Percentiles rank a stretch among this genome's conserved stretches.
These are phyloP conservation scores for Aspergillus japonicus DNA, from an alignment of 2,329 filamentous ascomycete species.

Conservation along the genomic window DNA sequence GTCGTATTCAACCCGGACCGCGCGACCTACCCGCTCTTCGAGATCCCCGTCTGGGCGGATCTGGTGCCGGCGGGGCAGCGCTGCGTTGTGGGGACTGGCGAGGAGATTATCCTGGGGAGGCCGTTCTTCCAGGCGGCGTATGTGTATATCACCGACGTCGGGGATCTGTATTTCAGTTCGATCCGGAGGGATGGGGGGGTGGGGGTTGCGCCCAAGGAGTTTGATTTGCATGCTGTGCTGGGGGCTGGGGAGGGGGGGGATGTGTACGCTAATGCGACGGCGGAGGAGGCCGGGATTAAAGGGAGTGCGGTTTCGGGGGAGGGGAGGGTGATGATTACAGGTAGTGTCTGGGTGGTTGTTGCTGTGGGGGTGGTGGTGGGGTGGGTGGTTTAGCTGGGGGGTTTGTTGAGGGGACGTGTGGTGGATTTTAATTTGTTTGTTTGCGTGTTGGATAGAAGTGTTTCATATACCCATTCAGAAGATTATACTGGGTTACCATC, in stretches of 20 bases:
- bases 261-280: neutral
- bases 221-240: neutral
- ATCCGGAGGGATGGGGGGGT: neutral
- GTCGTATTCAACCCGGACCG: neutral
- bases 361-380: neutral
- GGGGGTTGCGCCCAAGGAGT: neutral
- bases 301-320: neutral
- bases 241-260: neutral
- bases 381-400: too few relatives aligned
- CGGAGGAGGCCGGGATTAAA: neutral
- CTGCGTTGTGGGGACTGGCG: neutral
- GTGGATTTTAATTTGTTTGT: too few relatives aligned
- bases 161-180: conserved; percentile 2
- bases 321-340: neutral
- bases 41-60: neutral
- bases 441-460: too few relatives aligned
- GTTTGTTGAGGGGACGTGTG: too few relatives aligned
- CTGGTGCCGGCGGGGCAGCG: neutral
- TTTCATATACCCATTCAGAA: too few relatives aligned
- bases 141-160: neutral
- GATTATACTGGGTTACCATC: too few relatives aligned
- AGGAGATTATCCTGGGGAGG: neutral
- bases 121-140: conserved; percentile 10
- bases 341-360: neutral
- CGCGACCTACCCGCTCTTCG: neutral